Conservation (phyloP, 495 filamentous ascomycete genomes). For the Penicillium roqueforti region DNA sequence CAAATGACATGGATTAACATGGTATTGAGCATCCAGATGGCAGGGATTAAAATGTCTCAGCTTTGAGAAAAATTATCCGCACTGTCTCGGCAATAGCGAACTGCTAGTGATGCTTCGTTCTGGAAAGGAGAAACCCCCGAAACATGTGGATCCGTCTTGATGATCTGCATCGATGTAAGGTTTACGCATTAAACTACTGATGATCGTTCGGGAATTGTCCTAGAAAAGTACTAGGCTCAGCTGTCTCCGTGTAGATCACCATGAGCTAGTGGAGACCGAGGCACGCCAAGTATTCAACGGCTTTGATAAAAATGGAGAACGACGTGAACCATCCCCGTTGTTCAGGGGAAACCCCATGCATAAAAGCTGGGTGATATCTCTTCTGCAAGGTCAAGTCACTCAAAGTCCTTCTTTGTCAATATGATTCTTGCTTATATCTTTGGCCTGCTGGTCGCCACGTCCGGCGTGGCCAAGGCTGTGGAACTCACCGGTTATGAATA, state of each 20-base stretch:
- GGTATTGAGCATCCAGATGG: too few relatives aligned
- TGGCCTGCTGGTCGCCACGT: neutral
- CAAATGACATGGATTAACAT: too few relatives aligned
- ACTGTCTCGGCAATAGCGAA: too few relatives aligned
- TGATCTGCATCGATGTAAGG: neutral
- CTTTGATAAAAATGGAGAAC: neutral
- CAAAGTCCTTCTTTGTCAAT: neutral
- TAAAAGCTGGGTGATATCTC: neutral
- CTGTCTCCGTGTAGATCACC: neutral
- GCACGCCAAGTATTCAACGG: neutral
- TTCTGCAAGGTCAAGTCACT: neutral
- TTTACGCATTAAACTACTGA: neutral
- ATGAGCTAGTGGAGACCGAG: neutral
- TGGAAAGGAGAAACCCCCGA: neutral
- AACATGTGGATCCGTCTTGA: neutral
- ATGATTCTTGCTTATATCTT: slow-evolving; percentile 1
- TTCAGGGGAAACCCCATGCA: neutral
- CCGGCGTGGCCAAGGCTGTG: slow-evolving; percentile 22
- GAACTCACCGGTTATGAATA: slow-evolving; percentile 54
- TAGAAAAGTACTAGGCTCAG: neutral
- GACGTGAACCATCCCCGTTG: neutral
- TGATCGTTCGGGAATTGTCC: neutral
- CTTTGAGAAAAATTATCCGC: too few relatives aligned
- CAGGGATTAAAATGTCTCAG: too few relatives aligned
- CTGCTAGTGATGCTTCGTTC: neutral